phyloP scores from a whole-genome alignment of 768 basidiomycete species.

The Hysterangium stoloniferum region DNA sequence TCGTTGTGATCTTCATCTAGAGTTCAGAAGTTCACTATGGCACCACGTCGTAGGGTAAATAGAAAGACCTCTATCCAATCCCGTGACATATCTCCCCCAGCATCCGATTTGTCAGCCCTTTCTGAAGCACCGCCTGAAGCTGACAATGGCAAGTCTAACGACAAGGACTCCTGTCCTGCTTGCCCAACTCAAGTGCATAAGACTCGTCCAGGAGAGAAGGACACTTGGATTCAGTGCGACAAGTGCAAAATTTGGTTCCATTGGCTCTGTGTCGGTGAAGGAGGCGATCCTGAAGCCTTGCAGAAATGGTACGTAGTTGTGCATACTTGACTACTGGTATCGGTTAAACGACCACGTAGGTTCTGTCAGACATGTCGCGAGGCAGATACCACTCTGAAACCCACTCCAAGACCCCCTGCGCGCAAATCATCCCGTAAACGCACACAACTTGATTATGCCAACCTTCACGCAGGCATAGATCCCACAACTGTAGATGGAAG shows the following conservation, averaged over 20 bases:
- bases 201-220: slow-evolving; percentile 42
- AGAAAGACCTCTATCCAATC: background rate
- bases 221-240: slow-evolving; percentile 80
- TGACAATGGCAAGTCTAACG: background rate
- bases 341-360: slow-evolving; percentile 33
- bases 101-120: slow-evolving; percentile 8
- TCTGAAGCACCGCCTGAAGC: slow-evolving; percentile 7
- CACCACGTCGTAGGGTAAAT: slow-evolving; percentile 5
- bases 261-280: slow-evolving; percentile 70
- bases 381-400: slow-evolving; percentile 50
- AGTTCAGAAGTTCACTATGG: background rate
- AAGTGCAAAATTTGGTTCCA: slow-evolving; percentile 78
- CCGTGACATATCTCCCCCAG: slow-evolving; percentile 5
- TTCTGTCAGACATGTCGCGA: slow-evolving; percentile 60
- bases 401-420: slow-evolving; percentile 69
- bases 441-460: slow-evolving; percentile 71
- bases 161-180: slow-evolving; percentile 39
- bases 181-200: slow-evolving; percentile 34
- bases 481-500: slow-evolving; percentile 40
- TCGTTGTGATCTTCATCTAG: too few species aligned
- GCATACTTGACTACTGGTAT: slow-evolving; percentile 14
- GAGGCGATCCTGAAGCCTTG: slow-evolving; percentile 54
- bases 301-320: slow-evolving; percentile 62
- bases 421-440: slow-evolving; percentile 78
- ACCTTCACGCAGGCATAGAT: slow-evolving; percentile 55